These are phyloP conservation scores for Somion occarium DNA, from an alignment of 1,284 basidiomycete genomes.

Conservation along the genomic window DNA sequence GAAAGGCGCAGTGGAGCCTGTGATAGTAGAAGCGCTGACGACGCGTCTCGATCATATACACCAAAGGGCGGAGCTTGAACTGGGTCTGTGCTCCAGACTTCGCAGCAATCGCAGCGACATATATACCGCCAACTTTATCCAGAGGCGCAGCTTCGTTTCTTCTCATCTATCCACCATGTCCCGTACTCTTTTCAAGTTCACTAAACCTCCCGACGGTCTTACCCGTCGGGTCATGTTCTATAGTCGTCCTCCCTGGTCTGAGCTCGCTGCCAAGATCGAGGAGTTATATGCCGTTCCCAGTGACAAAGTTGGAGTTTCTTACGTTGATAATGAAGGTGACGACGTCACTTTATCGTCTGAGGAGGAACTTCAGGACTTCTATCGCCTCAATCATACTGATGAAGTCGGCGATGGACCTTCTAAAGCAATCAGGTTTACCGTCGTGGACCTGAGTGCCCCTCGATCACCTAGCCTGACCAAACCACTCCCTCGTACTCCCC, in stretches of 20 bases:
- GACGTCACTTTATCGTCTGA: conserved; percentile 69
- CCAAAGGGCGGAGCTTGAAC: background rate
- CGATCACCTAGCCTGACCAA: conserved; percentile 26
- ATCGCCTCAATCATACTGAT: conserved; percentile 24
- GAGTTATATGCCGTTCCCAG: conserved; percentile 51
- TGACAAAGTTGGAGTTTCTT: conserved; percentile 58
- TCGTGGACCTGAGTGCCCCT: conserved; percentile 52
- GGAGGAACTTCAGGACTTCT: conserved; percentile 63
- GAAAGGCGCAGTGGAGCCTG: background rate
- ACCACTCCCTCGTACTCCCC: conserved; percentile 34
- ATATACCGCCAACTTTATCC: conserved; percentile 2
- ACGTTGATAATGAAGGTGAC: conserved; percentile 65
- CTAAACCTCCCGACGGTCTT: conserved; percentile 25
- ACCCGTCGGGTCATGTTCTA: conserved; percentile 58
- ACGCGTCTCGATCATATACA: conserved; percentile 5
- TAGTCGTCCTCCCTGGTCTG: conserved; percentile 46
- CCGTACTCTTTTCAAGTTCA: conserved; percentile 26
- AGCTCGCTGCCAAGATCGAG: conserved; percentile 51
- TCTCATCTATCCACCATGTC: conserved; percentile 10
- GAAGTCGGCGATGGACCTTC: conserved; percentile 11
- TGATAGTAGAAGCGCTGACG: background rate
- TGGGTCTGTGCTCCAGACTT: background rate
- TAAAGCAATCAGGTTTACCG: conserved; percentile 47
- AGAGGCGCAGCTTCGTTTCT: no score
- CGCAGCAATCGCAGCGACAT: background rate